phyloP scores from a whole-genome alignment of 1,284 basidiomycete species.

The Athelia sp. region DNA sequence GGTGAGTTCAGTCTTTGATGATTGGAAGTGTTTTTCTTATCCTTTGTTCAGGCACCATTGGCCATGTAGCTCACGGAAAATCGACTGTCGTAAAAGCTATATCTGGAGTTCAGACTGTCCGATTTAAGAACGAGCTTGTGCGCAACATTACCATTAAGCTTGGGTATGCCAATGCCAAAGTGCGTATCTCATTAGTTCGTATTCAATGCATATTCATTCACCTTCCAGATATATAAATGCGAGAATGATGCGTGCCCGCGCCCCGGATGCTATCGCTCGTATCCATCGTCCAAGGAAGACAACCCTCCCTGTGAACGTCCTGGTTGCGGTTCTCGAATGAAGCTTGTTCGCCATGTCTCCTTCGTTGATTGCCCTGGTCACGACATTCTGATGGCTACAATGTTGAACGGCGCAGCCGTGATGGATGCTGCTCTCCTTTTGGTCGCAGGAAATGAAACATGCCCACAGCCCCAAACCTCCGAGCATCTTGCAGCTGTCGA shows the following conservation, averaged over 20 bases:
- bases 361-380: slow-evolving; percentile 97
- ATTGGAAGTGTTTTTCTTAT: slow-evolving; percentile 8
- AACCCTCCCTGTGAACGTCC: slow-evolving; percentile 91
- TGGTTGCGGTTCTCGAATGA: slow-evolving; percentile 88
- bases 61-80: slow-evolving; percentile 98
- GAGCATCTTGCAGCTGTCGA: slow-evolving; percentile 98
- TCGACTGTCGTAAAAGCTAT: slow-evolving; percentile 99
- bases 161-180: slow-evolving; percentile 98
- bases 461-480: slow-evolving; percentile 97
- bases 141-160: slow-evolving; percentile 99
- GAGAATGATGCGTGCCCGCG: slow-evolving; percentile 89
- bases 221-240: slow-evolving; percentile 92
- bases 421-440: slow-evolving; percentile 98
- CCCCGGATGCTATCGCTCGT: slow-evolving; percentile 92
- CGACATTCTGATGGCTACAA: slow-evolving; percentile 98
- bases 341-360: slow-evolving; percentile 90
- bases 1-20: slow-evolving; percentile 39
- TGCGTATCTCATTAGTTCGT: slow-evolving; percentile 23
- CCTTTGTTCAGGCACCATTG: slow-evolving; percentile 73
- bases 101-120: slow-evolving; percentile 97
- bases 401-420: slow-evolving; percentile 99
- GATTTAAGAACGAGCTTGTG: slow-evolving; percentile 98
- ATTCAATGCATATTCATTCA: slow-evolving; percentile 5
- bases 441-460: slow-evolving; percentile 96
- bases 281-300: slow-evolving; percentile 92